These are phyloP conservation scores for Lasiodiplodia sp. DNA, from an alignment of 2,329 filamentous ascomycete genomes.

Conservation along the genomic window DNA sequence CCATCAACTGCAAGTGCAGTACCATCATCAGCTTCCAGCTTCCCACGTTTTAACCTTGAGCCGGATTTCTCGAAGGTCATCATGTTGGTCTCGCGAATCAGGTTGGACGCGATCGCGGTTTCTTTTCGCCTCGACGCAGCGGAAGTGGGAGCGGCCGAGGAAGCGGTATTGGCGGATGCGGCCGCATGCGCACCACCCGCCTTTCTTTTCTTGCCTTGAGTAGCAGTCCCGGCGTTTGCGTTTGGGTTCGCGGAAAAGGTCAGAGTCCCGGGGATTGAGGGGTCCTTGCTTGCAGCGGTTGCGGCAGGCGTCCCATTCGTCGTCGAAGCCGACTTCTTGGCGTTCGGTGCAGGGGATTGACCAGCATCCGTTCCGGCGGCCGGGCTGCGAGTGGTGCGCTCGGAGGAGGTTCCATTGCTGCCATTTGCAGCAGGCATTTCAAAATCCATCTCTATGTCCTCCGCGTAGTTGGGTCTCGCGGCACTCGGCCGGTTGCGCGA, in stretches of 20 bases:
- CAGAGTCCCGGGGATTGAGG: conserved; percentile 63
- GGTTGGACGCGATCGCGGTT: conserved; percentile 49
- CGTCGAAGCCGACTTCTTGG: conserved; percentile 49
- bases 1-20: conserved; percentile 84
- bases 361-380: conserved; percentile 41
- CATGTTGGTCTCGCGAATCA: conserved; percentile 77
- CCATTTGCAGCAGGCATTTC: conserved; percentile 68
- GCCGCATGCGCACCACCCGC: conserved; percentile 20
- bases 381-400: conserved; percentile 46
- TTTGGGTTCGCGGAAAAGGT: conserved; percentile 62
- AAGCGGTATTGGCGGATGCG: conserved; percentile 12
- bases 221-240: conserved; percentile 34
- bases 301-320: conserved; percentile 47
- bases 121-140: conserved; percentile 43
- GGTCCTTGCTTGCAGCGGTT: conserved; percentile 45
- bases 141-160: conserved; percentile 44
- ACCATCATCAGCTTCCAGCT: conserved; percentile 89
- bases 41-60: conserved; percentile 40
- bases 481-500: conserved; percentile 86
- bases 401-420: conserved; percentile 64
- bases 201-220: conserved; percentile 30
- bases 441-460: conserved; percentile 91
- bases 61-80: conserved; percentile 81
- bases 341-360: conserved; percentile 41
- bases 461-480: conserved; percentile 90